These are phyloP conservation scores for barrel medic (Medicago truncatula) DNA, from an alignment of 306 rosid genomes.

Conservation along the genomic window MtrunA17r5.0-ANR NC_053047.1:8666501-8667000, in stretches of 20 bases:
- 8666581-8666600: neutral
- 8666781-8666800: constrained; percentile 97
- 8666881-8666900: constrained; percentile 18
- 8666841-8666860: constrained; percentile 93
- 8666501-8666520: neutral
- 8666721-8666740: constrained; percentile 10
- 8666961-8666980: constrained; percentile 78
- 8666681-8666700: no score
- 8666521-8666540: neutral
- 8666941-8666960: constrained; percentile 75
- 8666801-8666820: constrained; percentile 97
- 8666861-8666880: constrained; percentile 65
- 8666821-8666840: constrained; percentile 90
- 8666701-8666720: constrained; percentile 17
- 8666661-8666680: neutral
- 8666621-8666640: neutral
- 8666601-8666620: neutral
- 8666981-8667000: constrained; percentile 61
- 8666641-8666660: constrained; percentile 6
- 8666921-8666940: constrained; percentile 56
- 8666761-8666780: constrained; percentile 32
- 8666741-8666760: constrained; percentile 26
- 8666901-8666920: constrained; percentile 19
- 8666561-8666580: neutral
- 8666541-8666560: neutral